These are phyloP conservation scores for Alternaria sp. DNA, from an alignment of 2,329 filamentous ascomycete species.

Conservation along the genomic window DNA sequence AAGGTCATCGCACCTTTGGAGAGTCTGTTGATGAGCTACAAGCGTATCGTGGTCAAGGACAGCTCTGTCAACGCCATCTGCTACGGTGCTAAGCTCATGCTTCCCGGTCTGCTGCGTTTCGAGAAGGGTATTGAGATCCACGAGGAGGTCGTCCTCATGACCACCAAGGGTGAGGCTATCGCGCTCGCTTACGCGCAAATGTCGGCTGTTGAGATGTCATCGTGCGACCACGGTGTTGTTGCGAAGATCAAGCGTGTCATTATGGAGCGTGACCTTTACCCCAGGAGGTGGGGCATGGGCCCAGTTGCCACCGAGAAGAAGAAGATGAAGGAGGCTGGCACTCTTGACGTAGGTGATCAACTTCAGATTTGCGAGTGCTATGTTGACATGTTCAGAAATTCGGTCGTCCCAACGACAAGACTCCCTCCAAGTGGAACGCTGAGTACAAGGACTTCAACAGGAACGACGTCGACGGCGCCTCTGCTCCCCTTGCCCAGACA, in stretches of 20 bases:
- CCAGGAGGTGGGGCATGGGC: conserved; percentile 93
- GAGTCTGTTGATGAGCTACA: conserved; percentile 89
- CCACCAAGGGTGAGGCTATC: conserved; percentile 98
- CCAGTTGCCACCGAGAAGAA: conserved; percentile 96
- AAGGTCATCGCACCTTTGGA: conserved; percentile 91
- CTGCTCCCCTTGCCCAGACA: conserved; percentile 38
- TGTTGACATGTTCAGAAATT: conserved; percentile 70
- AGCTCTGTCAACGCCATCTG: conserved; percentile 95
- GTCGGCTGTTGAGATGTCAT: conserved; percentile 96
- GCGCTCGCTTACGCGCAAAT: conserved; percentile 96
- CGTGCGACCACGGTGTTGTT: conserved; percentile 96
- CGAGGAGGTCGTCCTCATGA: conserved; percentile 97
- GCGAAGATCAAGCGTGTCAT: conserved; percentile 99
- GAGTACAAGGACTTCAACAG: conserved; percentile 83
- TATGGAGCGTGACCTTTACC: conserved; percentile 99
- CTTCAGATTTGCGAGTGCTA: neutral
- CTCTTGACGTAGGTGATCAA: conserved; percentile 74
- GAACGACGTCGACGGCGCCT: conserved; percentile 27
- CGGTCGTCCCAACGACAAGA: conserved; percentile 88
- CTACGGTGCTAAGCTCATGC: conserved; percentile 99
- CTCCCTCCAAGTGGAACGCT: conserved; percentile 88
- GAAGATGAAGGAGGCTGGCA: conserved; percentile 98
- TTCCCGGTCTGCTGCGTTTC: conserved; percentile 92
- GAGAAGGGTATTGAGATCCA: conserved; percentile 90
- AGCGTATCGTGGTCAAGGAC: conserved; percentile 97